Evolutionary conservation across 208 protist genomes (phyloP).

Genomic region (Jaenimonas drosophilae): DNA sequence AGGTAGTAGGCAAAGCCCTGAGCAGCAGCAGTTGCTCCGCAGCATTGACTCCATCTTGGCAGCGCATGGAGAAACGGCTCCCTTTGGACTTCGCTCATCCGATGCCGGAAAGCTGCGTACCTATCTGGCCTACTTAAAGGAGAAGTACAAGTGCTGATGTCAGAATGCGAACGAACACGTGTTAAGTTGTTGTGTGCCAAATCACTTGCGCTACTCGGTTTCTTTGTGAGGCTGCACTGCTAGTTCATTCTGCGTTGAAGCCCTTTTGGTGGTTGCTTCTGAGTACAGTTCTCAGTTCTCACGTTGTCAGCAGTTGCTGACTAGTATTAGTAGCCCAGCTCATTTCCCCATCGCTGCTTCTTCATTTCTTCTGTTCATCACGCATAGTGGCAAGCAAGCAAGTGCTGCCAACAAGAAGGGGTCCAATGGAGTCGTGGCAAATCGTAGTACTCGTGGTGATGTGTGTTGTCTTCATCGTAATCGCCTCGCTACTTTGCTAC

Average conservation of each 20-base stretch:
- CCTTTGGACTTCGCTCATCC: slow-evolving; percentile 61
- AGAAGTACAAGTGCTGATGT: slow-evolving; percentile 21
- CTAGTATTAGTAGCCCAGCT: neutral
- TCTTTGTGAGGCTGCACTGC: neutral
- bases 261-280: neutral
- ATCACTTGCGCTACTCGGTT: neutral
- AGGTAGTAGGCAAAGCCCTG: slow-evolving; percentile 15
- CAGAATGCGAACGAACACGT: neutral
- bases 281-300: neutral
- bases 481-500: slow-evolving; percentile 18
- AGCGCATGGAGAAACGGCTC: slow-evolving; percentile 28
- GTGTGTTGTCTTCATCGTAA: slow-evolving; percentile 31
- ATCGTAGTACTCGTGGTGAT: slow-evolving; percentile 47
- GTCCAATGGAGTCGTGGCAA: slow-evolving; percentile 43
- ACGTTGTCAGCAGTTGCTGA: neutral
- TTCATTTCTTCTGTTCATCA: too few species aligned
- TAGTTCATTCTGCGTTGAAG: neutral
- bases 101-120: slow-evolving; percentile 47
- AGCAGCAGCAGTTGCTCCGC: slow-evolving; percentile 40
- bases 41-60: slow-evolving; percentile 47
- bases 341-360: neutral
- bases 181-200: too few species aligned
- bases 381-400: too few species aligned
- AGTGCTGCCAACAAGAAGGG: too few species aligned
- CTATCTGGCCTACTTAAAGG: slow-evolving; percentile 59